Conservation (phyloP, 106 monocot genomes). For the Posidonia australis region DNA sequence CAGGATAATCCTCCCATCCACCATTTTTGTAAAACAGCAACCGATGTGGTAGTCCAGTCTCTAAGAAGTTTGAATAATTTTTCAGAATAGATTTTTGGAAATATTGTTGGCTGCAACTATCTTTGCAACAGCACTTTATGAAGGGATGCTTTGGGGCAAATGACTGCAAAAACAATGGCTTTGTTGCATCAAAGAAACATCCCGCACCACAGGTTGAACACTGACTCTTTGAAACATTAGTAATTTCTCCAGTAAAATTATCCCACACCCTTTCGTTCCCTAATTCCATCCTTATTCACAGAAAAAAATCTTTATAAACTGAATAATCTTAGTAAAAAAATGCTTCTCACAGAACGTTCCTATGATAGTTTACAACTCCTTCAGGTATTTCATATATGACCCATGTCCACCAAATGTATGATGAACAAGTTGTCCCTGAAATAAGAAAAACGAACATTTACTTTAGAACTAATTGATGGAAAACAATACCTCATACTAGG, state of each 20-base stretch:
- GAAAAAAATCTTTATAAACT: conserved; percentile 22
- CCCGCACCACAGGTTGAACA: conserved; percentile 6
- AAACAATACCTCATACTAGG: no score
- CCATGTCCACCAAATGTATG: background rate
- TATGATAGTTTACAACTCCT: background rate
- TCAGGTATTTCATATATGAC: background rate
- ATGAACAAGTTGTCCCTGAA: background rate
- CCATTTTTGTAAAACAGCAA: conserved; percentile 43
- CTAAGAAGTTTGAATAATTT: conserved; percentile 55
- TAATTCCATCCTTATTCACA: conserved; percentile 37
- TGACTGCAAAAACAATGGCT: conserved; percentile 3
- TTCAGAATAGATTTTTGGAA: conserved; percentile 22
- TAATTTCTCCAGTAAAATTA: conserved; percentile 14
- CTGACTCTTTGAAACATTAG: conserved; percentile 36
- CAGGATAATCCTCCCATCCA: conserved; percentile 54
- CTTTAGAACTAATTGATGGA: background rate
- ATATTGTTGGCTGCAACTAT: conserved; percentile 8
- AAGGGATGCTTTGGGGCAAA: background rate
- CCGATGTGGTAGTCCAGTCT: conserved; percentile 44
- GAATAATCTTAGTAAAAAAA: conserved; percentile 31
- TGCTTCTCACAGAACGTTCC: conserved; percentile 28
- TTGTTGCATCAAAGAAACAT: no score
- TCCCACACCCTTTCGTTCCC: conserved; percentile 47
- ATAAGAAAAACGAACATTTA: background rate
- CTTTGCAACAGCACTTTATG: background rate